These are phyloP conservation scores for Sporisorium graminicola DNA, from an alignment of 1,284 basidiomycete species.

Conservation along the genomic window DNA sequence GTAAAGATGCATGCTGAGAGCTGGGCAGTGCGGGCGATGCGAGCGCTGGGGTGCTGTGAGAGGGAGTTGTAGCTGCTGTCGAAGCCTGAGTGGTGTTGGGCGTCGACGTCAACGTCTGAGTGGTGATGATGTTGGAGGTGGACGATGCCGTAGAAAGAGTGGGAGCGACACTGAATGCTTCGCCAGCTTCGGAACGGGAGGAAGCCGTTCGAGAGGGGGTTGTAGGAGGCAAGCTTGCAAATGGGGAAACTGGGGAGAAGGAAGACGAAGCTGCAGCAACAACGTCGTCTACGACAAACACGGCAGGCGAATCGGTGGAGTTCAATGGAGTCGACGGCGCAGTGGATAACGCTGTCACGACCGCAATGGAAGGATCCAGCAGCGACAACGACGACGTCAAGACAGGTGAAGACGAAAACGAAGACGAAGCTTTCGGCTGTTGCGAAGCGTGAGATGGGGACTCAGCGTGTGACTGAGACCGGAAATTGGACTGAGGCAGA, in stretches of 20 bases:
- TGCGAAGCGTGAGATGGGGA: conserved; percentile 5
- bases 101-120: conserved; percentile 3
- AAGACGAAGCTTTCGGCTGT: conserved; percentile 1
- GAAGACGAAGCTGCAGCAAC: conserved; percentile 2
- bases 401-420: no score
- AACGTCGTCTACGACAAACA: conserved; percentile 3
- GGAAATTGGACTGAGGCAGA: not conserved
- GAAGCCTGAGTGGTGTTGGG: conserved; percentile 8
- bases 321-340: conserved; percentile 18
- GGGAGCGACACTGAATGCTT: not conserved
- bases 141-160: conserved; percentile 17
- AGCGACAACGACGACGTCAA: not conserved
- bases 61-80: conserved; percentile 26
- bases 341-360: conserved; percentile 21
- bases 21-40: not conserved
- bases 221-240: conserved; percentile 1
- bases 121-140: conserved; percentile 19
- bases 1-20: conserved; percentile 16
- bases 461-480: conserved; percentile 5
- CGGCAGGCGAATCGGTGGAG: conserved; percentile 12
- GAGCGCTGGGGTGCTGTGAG: conserved; percentile 25
- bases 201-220: conserved; percentile 6
- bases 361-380: not conserved
- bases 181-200: conserved; percentile 2
- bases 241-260: conserved; percentile 1